Percentiles rank a stretch among this genome's conserved stretches.
phyloP scores from a whole-genome alignment of 352 stramenopile species.

The Phytopythium chamaehyphon region DNA sequence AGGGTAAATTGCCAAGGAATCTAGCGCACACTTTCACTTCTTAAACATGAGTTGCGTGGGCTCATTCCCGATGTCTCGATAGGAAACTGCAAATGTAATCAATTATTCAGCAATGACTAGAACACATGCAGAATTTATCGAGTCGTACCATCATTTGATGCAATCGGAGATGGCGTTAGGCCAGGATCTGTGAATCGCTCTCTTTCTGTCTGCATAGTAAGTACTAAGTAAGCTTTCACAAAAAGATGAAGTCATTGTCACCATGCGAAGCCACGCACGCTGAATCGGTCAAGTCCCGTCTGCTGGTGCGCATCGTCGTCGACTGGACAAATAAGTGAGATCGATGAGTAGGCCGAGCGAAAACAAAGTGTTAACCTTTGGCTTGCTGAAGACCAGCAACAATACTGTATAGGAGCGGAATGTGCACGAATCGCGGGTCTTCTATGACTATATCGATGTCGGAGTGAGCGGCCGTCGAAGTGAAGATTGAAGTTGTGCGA shows the following conservation, averaged over 20 bases:
- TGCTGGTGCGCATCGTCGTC: background rate
- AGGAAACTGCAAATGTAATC: background rate
- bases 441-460: slow-evolving; percentile 37
- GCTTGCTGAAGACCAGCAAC: slow-evolving; percentile 42
- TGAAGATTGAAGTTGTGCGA: too few relatives aligned
- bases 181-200: too few relatives aligned
- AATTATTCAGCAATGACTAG: background rate
- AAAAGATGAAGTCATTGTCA: too few relatives aligned
- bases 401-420: slow-evolving; percentile 85
- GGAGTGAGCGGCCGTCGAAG: too few relatives aligned
- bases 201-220: too few relatives aligned
- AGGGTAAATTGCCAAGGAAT: slow-evolving; percentile 4
- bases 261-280: background rate
- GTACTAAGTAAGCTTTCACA: too few relatives aligned
- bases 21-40: slow-evolving; percentile 18
- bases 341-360: too few relatives aligned
- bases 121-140: background rate
- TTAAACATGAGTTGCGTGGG: slow-evolving; percentile 40
- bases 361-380: too few relatives aligned
- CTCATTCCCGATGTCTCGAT: slow-evolving; percentile 16
- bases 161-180: background rate
- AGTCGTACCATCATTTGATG: background rate
- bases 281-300: background rate
- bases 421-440: slow-evolving; percentile 56
- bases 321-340: too few relatives aligned